Conservation (phyloP, 805 yeast species). For the Suhomyces kilbournensis region DNA sequence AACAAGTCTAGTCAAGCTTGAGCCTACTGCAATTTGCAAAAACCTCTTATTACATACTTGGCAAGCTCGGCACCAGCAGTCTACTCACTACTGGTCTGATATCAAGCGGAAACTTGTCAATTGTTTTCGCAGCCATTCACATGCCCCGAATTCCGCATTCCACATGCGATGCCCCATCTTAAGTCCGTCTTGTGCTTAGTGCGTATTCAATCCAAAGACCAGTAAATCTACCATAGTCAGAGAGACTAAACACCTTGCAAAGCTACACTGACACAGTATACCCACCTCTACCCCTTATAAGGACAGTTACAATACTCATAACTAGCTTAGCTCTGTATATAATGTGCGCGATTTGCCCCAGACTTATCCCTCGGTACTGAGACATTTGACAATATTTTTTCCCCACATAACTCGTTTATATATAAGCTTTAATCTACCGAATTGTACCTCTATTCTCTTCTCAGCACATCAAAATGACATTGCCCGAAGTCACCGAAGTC, state of each 20-base stretch:
- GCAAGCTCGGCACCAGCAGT: too few species aligned
- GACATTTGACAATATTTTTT: background rate
- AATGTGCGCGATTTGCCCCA: background rate
- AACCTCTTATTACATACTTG: too few species aligned
- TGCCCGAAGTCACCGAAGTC: slow-evolving; percentile 29
- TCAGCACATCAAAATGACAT: slow-evolving; percentile 6
- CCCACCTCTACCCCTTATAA: too few species aligned
- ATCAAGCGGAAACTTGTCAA: too few species aligned
- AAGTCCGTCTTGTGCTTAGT: background rate
- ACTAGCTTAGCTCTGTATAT: too few species aligned
- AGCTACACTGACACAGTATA: background rate
- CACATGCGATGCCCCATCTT: background rate
- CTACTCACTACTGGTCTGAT: too few species aligned
- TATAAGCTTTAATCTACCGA: background rate
- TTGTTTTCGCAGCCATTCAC: background rate
- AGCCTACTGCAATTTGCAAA: too few species aligned
- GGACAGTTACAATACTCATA: background rate
- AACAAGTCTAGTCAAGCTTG: too few species aligned
- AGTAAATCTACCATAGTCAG: background rate
- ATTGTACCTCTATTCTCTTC: background rate
- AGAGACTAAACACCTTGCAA: background rate
- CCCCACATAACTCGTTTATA: background rate
- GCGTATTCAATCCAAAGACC: background rate
- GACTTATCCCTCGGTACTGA: background rate
- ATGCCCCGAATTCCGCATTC: background rate